Percentiles rank a stretch among this genome's conserved stretches.
These are phyloP conservation scores for Verticillium nubilum DNA, from an alignment of 2,329 filamentous ascomycete genomes.

Conservation along the genomic window DNA sequence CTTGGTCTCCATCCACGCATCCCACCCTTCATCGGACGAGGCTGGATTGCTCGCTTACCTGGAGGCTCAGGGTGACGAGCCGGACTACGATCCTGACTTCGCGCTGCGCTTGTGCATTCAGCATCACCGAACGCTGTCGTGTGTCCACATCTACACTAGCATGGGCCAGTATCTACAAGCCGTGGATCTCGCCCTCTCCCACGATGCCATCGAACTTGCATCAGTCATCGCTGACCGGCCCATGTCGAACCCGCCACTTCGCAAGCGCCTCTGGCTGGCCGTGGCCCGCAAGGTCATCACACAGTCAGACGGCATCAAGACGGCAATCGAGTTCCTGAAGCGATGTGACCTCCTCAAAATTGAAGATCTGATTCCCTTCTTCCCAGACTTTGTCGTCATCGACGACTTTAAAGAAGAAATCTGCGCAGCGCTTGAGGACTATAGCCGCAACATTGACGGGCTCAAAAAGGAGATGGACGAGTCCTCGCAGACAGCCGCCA, in stretches of 20 bases:
- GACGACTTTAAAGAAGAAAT: slow-evolving; percentile 99
- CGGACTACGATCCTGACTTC: slow-evolving; percentile 91
- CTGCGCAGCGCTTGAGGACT: slow-evolving; percentile 87
- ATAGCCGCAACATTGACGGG: slow-evolving; percentile 82
- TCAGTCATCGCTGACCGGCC: slow-evolving; percentile 83
- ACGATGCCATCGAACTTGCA: slow-evolving; percentile 85
- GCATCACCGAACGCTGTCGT: slow-evolving; percentile 85
- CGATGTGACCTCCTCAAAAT: slow-evolving; percentile 89
- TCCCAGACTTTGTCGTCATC: slow-evolving; percentile 97
- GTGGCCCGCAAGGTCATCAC: slow-evolving; percentile 93
- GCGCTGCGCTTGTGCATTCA: slow-evolving; percentile 93
- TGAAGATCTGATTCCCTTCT: slow-evolving; percentile 96
- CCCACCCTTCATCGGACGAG: slow-evolving; percentile 77
- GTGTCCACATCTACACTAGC: slow-evolving; percentile 93
- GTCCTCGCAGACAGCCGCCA: slow-evolving; percentile 76
- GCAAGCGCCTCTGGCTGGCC: slow-evolving; percentile 93
- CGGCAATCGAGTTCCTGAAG: slow-evolving; percentile 88
- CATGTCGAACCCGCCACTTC: slow-evolving; percentile 69
- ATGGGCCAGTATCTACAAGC: slow-evolving; percentile 95
- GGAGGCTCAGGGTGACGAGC: slow-evolving; percentile 81
- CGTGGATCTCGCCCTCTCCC: slow-evolving; percentile 85
- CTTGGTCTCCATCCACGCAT: slow-evolving; percentile 91
- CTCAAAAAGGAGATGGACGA: slow-evolving; percentile 96
- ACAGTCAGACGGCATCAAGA: slow-evolving; percentile 80
- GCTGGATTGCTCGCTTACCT: slow-evolving; percentile 82